A percentile compares a stretch with the other conserved stretches of the same genome.
Evolutionary conservation across 306 rosid species (phyloP).

Genomic region (Vigna nakashimae): DNA sequence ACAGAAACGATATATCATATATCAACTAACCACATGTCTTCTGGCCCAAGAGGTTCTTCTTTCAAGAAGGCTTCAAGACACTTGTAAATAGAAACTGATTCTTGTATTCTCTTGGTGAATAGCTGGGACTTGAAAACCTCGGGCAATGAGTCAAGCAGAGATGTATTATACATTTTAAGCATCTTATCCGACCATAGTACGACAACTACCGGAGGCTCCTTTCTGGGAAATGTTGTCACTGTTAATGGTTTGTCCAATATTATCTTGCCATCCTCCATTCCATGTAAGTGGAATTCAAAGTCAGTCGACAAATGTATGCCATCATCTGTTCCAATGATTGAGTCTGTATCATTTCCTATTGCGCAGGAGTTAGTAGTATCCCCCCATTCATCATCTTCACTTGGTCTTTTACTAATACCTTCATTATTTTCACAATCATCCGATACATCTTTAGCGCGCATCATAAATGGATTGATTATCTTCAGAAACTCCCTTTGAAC

Average conservation of each 20-base stretch:
- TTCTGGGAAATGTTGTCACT: slow-evolving; percentile 33
- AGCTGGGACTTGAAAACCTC: slow-evolving; percentile 58
- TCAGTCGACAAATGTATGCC: slow-evolving; percentile 50
- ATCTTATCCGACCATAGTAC: slow-evolving; percentile 64
- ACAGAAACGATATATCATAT: slow-evolving; percentile 2
- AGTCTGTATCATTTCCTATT: slow-evolving; percentile 55
- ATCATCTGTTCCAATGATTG: slow-evolving; percentile 52
- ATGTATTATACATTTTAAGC: slow-evolving; percentile 60
- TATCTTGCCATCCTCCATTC: slow-evolving; percentile 43
- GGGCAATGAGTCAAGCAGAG: slow-evolving; percentile 60
- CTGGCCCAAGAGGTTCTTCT: slow-evolving; percentile 91
- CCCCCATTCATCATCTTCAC: slow-evolving; percentile 59
- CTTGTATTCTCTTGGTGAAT: slow-evolving; percentile 55
- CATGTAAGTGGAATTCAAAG: slow-evolving; percentile 59
- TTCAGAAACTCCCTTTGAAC: slow-evolving; percentile 61
- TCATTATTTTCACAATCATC: slow-evolving; percentile 48
- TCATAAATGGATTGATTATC: slow-evolving; percentile 62
- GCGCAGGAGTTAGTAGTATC: slow-evolving; percentile 49
- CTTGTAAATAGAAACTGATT: slow-evolving; percentile 69
- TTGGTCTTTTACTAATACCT: slow-evolving; percentile 45
- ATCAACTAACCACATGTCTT: slow-evolving; percentile 87
- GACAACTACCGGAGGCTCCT: slow-evolving; percentile 55
- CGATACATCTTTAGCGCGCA: slow-evolving; percentile 46
- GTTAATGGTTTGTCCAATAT: slow-evolving; percentile 52
- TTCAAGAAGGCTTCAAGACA: slow-evolving; percentile 89